Base-by-base conservation (phyloP, 2,329 filamentous ascomycete genomes). In the Meredithiella fracta region DNA sequence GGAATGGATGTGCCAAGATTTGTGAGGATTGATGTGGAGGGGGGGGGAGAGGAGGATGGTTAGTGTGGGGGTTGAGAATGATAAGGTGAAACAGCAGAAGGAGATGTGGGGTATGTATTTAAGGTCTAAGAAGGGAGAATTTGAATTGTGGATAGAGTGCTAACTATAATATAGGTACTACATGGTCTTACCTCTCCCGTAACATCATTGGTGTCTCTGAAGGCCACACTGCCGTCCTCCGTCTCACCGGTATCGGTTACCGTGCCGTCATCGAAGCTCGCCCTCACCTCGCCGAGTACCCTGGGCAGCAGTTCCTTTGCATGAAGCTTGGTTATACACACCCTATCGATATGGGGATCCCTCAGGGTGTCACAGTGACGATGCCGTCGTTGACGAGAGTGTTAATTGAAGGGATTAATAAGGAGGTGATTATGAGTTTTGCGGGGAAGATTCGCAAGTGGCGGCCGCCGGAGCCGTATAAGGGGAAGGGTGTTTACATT, bases 401-500 rank as follows among this genome's bases (percentile, higher is more conserved):
- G 62, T 71, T 98, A 63, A 72, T 98, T 40, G 89, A 98, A 72
- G 89, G 92, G 7, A 77, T 83, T 54, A 80, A 97, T 67, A 89
- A 88, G 67, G 83, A 94, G 69, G 77, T 83, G 51, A 81, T 98
- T 60, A 92, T 89, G 77, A 82, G 85, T 58, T 96, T 97, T 69
- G 92, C 92, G 17, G 92, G 92, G 0, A 75, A 83, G 63, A 94
- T 98, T 62, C 77, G 88, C 63, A 78, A 75, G 69, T 97, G 91
- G 91, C 83, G 92, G 66, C 79, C 78, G 61, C 92, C 92, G 29
- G 92, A 98, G 72, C 92, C 92, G 61, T 98, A 98, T 72, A 98
- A 98, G 80, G 92, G 92, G 62, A 97, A 98, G 80, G 92, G 92
- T 64, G 94, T 98, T 63, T 98, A 97, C 68, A 83, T 98, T 64